phyloP scores from a whole-genome alignment of 345 rosid species.

The Gynandropsis gynandra region DNA sequence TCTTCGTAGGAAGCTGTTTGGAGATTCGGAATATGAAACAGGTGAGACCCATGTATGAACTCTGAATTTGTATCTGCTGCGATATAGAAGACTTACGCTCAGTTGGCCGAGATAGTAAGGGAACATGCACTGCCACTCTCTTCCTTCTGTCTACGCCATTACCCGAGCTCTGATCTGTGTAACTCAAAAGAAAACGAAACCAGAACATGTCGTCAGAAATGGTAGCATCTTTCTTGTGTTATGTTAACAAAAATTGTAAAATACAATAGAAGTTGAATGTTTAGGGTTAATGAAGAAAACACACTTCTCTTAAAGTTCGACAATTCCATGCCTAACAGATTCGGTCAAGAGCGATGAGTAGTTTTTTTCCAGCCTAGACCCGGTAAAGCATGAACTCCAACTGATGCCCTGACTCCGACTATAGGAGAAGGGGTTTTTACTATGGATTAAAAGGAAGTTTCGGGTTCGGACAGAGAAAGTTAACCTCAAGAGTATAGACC shows the following conservation, averaged over 20 bases:
- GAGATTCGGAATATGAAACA: background rate
- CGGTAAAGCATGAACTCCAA: too few relatives aligned
- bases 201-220: background rate
- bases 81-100: conserved; percentile 58
- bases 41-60: conserved; percentile 7
- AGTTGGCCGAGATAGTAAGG: conserved; percentile 66
- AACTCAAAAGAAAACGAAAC: background rate
- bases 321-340: too few relatives aligned
- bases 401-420: too few relatives aligned
- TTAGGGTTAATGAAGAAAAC: too few relatives aligned
- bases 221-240: background rate
- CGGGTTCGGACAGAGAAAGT: too few relatives aligned
- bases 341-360: too few relatives aligned
- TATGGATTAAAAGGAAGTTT: too few relatives aligned
- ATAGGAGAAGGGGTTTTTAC: too few relatives aligned
- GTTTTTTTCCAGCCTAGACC: too few relatives aligned
- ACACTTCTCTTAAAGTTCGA: too few relatives aligned
- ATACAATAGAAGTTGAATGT: background rate
- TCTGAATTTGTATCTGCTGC: background rate
- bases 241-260: too few relatives aligned
- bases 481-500: too few relatives aligned
- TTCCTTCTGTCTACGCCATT: conserved; percentile 24
- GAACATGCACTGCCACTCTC: conserved; percentile 51
- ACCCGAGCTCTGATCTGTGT: conserved; percentile 34
- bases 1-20: conserved; percentile 78